Evolutionary conservation across 257 asterid genomes (phyloP).

Genomic region (Osmanthus fragrans): DNA sequence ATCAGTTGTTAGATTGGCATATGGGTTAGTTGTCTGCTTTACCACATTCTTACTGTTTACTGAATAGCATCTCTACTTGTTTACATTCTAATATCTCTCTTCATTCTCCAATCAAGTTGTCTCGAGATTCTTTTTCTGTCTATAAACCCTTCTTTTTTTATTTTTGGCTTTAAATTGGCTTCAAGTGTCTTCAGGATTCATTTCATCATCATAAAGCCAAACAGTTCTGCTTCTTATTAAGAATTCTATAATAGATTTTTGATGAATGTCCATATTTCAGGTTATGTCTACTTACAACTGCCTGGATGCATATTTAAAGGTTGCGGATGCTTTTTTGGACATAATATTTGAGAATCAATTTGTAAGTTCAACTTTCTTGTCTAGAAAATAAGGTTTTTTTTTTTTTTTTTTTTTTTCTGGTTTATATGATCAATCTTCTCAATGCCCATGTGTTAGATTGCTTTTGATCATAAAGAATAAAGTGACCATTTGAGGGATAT

Average conservation of each 20-base stretch:
- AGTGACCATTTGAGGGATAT: slow-evolving; percentile 5
- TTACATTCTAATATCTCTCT: slow-evolving; percentile 5
- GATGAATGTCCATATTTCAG: slow-evolving; percentile 47
- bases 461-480: slow-evolving; percentile 7
- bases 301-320: slow-evolving; percentile 61
- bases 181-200: slow-evolving; percentile 11
- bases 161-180: neutral
- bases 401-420: slow-evolving; percentile 3
- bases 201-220: slow-evolving; percentile 18
- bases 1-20: neutral
- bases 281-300: slow-evolving; percentile 52
- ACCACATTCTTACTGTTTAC: neutral
- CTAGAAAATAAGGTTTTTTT: neutral
- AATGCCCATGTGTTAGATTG: slow-evolving; percentile 2
- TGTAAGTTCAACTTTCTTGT: slow-evolving; percentile 50
- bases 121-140: neutral
- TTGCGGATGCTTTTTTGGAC: slow-evolving; percentile 69
- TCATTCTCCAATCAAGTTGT: slow-evolving; percentile 20
- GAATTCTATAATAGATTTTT: slow-evolving; percentile 16
- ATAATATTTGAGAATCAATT: slow-evolving; percentile 66
- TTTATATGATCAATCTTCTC: slow-evolving; percentile 17
- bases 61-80: neutral
- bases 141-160: slow-evolving; percentile 19
- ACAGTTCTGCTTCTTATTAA: slow-evolving; percentile 18
- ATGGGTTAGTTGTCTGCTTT: neutral